Evolutionary conservation across 1,284 basidiomycete species (phyloP), one percentile per base, ranked within the genome.

Genomic region (Caloboletus inedulis): DNA sequence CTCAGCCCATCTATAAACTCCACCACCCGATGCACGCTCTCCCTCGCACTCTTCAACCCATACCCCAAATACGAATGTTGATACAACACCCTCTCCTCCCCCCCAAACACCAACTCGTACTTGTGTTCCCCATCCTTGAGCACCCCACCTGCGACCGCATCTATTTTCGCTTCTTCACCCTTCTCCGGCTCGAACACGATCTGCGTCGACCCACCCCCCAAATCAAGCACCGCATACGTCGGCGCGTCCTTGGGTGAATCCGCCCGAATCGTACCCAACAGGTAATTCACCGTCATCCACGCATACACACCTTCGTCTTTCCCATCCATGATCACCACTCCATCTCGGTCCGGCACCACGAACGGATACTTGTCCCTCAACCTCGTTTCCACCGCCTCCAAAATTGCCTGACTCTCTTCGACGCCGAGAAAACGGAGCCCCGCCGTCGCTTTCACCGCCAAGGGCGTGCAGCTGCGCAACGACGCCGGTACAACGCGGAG

Each of bases 281-380:
- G 78, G 72, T 98, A 98, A 73, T 99, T 99, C 58, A 92, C 92
- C 12, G 95, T 98, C 65, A 98, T 94, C 96, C 96, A 99, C 18
- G 95, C 94, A 69, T 92, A 98, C 25, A 98, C 94, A 42, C 92
- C 94, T 72, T 99, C 96, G 66, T 98, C 94, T 62, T 86, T 89
- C 18, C 96, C 96, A 62, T 98, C 94, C 96, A 98, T 98, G 60
- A 97, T 87, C 49, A 81, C 82, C 23, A 96, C 89, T 3, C 79
- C 80, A 41, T 82, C 81, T 56, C 79, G 76, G 31, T 80, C 72
- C 8, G 80, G 76, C 18, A 97, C 64, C 35, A 74, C 73, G 74
- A 98, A 98, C 13, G 88, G 87, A 66, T 89, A 98, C 54, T 76
- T 74, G 12, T 69, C 67, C 62, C 78, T 74, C 56, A 98, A 65